Conservation (phyloP, 371 early-diverging fungal genomes). For the Mucor racemosus region DNA sequence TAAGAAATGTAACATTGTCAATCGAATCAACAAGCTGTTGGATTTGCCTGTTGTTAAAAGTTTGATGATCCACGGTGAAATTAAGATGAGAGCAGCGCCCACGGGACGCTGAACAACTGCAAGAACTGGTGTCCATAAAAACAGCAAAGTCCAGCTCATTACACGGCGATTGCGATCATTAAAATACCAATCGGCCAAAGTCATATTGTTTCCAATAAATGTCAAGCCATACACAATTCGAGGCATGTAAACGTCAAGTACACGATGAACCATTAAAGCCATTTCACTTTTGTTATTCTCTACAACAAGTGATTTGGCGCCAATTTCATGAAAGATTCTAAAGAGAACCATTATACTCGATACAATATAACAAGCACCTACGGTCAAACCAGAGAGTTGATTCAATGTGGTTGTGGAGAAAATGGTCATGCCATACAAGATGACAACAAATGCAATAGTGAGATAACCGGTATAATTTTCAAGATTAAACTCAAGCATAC, state of each 20-base stretch:
- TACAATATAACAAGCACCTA: slow-evolving; percentile 12
- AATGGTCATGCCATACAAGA: neutral
- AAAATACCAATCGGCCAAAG: neutral
- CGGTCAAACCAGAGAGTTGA: neutral
- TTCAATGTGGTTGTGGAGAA: neutral
- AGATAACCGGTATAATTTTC: slow-evolving; percentile 10
- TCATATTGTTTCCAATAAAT: slow-evolving; percentile 2
- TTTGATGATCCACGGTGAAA: slow-evolving; percentile 22
- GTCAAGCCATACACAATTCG: slow-evolving; percentile 32
- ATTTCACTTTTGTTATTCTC: neutral
- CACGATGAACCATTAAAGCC: neutral
- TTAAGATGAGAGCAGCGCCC: slow-evolving; percentile 30
- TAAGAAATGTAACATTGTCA: slow-evolving; percentile 46
- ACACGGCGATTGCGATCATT: neutral
- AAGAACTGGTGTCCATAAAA: slow-evolving; percentile 33
- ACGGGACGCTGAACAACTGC: slow-evolving; percentile 49
- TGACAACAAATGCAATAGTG: neutral
- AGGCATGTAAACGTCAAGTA: slow-evolving; percentile 39
- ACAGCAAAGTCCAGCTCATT: slow-evolving; percentile 23
- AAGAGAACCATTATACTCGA: slow-evolving; percentile 22
- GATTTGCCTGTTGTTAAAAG: neutral
- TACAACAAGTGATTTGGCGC: slow-evolving; percentile 4
- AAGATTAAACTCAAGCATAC: slow-evolving; percentile 21
- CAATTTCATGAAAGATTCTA: slow-evolving; percentile 25
- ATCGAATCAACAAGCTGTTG: slow-evolving; percentile 16